A percentile compares a stretch with the other conserved stretches of the same genome.
These are phyloP conservation scores for Skeletonema menzelii DNA, from an alignment of 108 stramenopile genomes.

Conservation along the genomic window DNA sequence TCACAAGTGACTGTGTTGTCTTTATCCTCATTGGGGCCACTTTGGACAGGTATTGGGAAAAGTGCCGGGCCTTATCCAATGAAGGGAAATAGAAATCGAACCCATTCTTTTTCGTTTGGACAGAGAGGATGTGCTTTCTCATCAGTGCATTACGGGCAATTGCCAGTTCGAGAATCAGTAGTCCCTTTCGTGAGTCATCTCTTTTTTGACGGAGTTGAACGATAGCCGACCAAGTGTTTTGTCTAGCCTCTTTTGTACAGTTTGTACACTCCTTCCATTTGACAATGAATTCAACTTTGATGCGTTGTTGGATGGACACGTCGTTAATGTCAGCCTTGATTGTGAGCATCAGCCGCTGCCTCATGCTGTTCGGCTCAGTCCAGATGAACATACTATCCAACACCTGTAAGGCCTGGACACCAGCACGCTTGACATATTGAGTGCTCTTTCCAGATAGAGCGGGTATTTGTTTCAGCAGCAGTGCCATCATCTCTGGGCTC, in stretches of 20 bases:
- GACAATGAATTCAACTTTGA: slow-evolving; percentile 87
- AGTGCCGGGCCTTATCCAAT: slow-evolving; percentile 80
- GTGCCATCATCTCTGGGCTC: slow-evolving; percentile 88
- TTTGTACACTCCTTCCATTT: slow-evolving; percentile 93
- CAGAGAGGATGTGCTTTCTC: slow-evolving; percentile 82
- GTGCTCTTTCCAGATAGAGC: slow-evolving; percentile 53
- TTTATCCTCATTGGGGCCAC: slow-evolving; percentile 88
- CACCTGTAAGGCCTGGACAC: slow-evolving; percentile 46
- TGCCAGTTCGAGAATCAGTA: slow-evolving; percentile 80
- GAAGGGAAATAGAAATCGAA: slow-evolving; percentile 97
- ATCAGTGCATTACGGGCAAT: slow-evolving; percentile 64
- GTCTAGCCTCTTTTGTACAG: slow-evolving; percentile 88
- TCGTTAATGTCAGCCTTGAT: slow-evolving; percentile 86
- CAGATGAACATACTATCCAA: slow-evolving; percentile 96
- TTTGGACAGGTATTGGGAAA: slow-evolving; percentile 82
- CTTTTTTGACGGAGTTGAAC: slow-evolving; percentile 87
- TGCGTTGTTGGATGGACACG: slow-evolving; percentile 91
- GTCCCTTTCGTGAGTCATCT: slow-evolving; percentile 54
- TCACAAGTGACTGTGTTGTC: slow-evolving; percentile 89
- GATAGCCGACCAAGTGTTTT: slow-evolving; percentile 80
- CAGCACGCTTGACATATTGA: slow-evolving; percentile 28
- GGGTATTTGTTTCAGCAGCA: slow-evolving; percentile 93
- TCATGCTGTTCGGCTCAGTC: slow-evolving; percentile 97
- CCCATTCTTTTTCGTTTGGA: slow-evolving; percentile 86
- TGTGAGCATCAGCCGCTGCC: slow-evolving; percentile 90